These are phyloP conservation scores for Chrysosphaeria jannelii DNA, from an alignment of 2,329 filamentous ascomycete genomes.

Conservation along the genomic window DNA sequence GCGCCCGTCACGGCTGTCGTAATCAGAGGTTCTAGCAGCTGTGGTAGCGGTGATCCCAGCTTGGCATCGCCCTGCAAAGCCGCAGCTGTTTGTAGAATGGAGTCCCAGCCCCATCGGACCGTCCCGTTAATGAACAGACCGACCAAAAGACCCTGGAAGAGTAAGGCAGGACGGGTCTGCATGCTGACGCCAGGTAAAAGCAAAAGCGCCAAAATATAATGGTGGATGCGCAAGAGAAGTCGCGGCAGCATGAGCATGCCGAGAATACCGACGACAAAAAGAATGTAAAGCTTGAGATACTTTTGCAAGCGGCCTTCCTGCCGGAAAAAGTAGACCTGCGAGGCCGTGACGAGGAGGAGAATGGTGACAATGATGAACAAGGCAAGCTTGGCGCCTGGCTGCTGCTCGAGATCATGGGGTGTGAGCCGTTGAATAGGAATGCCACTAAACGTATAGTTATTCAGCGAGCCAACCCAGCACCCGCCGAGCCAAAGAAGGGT, in stretches of 20 bases:
- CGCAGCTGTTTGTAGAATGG: conserved; percentile 54
- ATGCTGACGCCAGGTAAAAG: conserved; percentile 69
- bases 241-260: conserved; percentile 42
- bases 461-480: conserved; percentile 71
- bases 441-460: conserved; percentile 83
- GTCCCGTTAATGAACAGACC: conserved; percentile 86
- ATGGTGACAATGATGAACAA: conserved; percentile 47
- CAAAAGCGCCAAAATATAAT: conserved; percentile 72
- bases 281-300: conserved; percentile 48
- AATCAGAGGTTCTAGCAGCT: conserved; percentile 17
- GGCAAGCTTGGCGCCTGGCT: conserved; percentile 67
- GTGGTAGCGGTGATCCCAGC: conserved; percentile 28
- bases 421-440: conserved; percentile 88
- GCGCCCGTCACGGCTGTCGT: conserved; percentile 2
- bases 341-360: conserved; percentile 34
- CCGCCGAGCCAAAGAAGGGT: conserved; percentile 68
- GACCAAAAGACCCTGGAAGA: conserved; percentile 72
- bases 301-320: conserved; percentile 52
- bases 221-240: conserved; percentile 66
- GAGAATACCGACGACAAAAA: conserved; percentile 35
- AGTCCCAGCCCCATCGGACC: conserved; percentile 78
- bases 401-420: conserved; percentile 58
- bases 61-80: conserved; percentile 41
- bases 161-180: conserved; percentile 54
- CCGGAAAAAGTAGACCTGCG: conserved; percentile 64